Evolutionary conservation across 305 asterid genomes (phyloP).

Genomic region (Striga hermonthica): DNA sequence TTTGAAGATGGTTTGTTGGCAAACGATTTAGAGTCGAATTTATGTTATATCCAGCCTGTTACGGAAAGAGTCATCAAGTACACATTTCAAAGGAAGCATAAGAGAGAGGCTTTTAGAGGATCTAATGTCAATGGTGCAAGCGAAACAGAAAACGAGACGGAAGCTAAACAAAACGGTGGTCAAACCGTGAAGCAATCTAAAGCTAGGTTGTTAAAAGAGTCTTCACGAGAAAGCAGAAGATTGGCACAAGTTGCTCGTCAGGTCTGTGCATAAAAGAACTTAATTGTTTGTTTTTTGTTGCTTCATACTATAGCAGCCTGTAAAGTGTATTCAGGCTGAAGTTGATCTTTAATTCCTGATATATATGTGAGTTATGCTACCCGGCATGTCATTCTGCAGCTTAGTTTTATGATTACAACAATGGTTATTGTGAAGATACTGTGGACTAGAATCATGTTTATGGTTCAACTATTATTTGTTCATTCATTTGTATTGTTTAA

Average conservation of each 20-base stretch:
- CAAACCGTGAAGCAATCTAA: slow-evolving; percentile 32
- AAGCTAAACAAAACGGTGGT: slow-evolving; percentile 36
- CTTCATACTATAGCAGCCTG: too few relatives aligned
- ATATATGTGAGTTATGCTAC: too few relatives aligned
- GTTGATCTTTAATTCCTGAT: too few relatives aligned
- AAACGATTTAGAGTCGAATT: slow-evolving; percentile 29
- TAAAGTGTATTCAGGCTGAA: too few relatives aligned
- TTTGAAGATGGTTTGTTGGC: slow-evolving; percentile 13
- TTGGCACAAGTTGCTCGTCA: slow-evolving; percentile 77
- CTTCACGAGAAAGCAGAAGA: slow-evolving; percentile 51
- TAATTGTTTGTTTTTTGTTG: too few relatives aligned
- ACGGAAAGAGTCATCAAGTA: slow-evolving; percentile 59
- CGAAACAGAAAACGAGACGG: slow-evolving; percentile 32
- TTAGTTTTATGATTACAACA: too few relatives aligned
- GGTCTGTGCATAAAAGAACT: slow-evolving; percentile 42
- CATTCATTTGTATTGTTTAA: slow-evolving; percentile 10
- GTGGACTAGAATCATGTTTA: neutral
- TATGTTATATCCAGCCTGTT: slow-evolving; percentile 26
- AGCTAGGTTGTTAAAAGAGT: slow-evolving; percentile 31
- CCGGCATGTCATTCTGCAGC: too few relatives aligned
- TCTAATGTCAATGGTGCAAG: slow-evolving; percentile 38
- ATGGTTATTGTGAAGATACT: too few relatives aligned
- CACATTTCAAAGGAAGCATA: slow-evolving; percentile 81
- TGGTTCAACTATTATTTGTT: slow-evolving; percentile 21
- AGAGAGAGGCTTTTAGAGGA: slow-evolving; percentile 43